Base-by-base conservation (phyloP, 2,329 filamentous ascomycete genomes). In the Colletotrichum sp. region DNA sequence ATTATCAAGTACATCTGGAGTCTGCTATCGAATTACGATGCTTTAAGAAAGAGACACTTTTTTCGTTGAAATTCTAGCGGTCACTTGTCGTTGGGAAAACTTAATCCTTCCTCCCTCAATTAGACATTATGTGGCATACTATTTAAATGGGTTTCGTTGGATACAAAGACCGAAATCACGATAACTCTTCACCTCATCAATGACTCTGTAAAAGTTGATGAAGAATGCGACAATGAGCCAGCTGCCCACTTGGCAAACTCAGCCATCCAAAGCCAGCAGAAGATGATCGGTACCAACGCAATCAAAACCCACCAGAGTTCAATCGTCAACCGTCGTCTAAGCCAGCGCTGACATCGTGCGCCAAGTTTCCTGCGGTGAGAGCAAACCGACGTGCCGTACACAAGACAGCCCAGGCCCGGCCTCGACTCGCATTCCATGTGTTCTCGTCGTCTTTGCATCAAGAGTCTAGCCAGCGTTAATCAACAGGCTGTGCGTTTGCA, bases 391-490 rank as follows among this genome's bases (percentile, higher is more conserved):
- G 90, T 92, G 28, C 86, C 88, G 69, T 87, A 89, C 13, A 92
- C 86, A 12, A 91, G 83, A 78, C 90, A 92, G 5, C 90, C 90
- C 1, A 92, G 82, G 2, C 88, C 89, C 1, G 89, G 89, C 0
- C 89, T 85, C 24, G 88, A 89, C 79, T 92, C 90, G 79, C 91
- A 93, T 79, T 93, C 91, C 14, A 89, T 82, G 78, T 93, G 91
- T 74, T 92, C 88, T 71, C 91, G 86, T 18, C 91, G 86, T 52
- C 90, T 86, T 77, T 89, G 87, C 89, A 92, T 92, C 7, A 92
- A 81, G 0, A 92, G 81, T 2, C 90, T 92, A 43, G 18, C 10
- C 1, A 18, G 10, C 3, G 30, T 74, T 14, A 74, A 65, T 43
- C 13, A 43, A 18, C 5, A 14, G 7, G 12, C 5, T 13, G 21